These are phyloP conservation scores for Exophiala xenobiotica DNA, from an alignment of 2,329 filamentous ascomycete species.

Conservation along the genomic window DNA sequence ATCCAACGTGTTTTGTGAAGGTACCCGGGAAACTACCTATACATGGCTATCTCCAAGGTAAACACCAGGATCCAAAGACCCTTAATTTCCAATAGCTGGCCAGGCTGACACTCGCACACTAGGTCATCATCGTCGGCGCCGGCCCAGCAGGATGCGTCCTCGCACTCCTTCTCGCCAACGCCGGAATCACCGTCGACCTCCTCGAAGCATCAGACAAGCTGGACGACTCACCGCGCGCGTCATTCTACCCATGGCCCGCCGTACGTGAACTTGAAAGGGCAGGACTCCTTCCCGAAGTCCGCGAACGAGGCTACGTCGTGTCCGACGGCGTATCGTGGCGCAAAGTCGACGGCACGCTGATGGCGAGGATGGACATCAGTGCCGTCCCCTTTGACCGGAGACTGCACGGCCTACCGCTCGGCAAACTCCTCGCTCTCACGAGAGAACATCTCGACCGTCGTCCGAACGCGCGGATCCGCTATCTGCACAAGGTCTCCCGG, in stretches of 20 bases:
- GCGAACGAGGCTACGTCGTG: constrained; percentile 42
- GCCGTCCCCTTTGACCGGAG: constrained; percentile 4
- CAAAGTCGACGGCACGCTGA: constrained; percentile 38
- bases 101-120: neutral
- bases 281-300: constrained; percentile 57
- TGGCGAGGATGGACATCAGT: constrained; percentile 30
- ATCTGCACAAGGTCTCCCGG: constrained; percentile 36
- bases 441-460: neutral
- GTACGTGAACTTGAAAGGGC: constrained; percentile 59
- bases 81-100: neutral
- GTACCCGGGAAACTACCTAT: no score
- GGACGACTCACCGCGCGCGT: constrained; percentile 60
- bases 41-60: no score
- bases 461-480: neutral
- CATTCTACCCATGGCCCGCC: constrained; percentile 60
- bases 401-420: neutral
- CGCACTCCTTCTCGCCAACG: constrained; percentile 33
- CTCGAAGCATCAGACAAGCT: constrained; percentile 56
- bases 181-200: constrained; percentile 34
- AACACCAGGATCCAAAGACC: no score
- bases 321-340: constrained; percentile 45
- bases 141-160: constrained; percentile 36
- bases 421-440: neutral
- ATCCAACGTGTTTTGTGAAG: no score
- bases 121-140: constrained; percentile 32